Base-by-base conservation (phyloP, 208 protist species). In the Crithidia sp. region DNA sequence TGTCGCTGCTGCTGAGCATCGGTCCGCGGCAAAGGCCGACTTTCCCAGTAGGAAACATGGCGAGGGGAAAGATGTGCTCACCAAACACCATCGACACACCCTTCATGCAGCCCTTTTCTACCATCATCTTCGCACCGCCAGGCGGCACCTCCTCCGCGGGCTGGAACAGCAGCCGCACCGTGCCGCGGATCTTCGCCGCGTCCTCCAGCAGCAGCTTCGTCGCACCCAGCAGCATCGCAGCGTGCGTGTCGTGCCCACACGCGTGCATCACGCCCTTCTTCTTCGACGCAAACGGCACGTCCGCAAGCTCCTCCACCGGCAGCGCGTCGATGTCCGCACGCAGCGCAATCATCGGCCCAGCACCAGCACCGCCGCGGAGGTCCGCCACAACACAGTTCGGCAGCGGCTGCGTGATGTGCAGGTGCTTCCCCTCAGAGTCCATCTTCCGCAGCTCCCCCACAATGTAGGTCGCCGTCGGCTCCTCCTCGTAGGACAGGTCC, bases 101-200 rank as follows among this genome's bases (percentile, higher is more conserved):
- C 36, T 92, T 77, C 70, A 87, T 67, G 44, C 67, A 75, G 67
- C 84, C 80, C n/a, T 71, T 68, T 58, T 78, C 57, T 16, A 90
- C 69, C 65, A 92, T 63, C 61, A 87, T 61, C 63, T 76, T 76
- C 44, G 84, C 84, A 55, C 87, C 87, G 66, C 87, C 81, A 9
- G 83, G 82, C 19, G 65, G 62, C 55, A 86, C 71, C 73, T 92
- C 87, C 77, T 92, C 87, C 4, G 87, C 87, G 63, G 78, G 87
- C 77, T 92, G 87, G 65, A 92, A 92, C 50, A 92, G 75, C 71
- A 92, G 87, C n/a, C 87, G 87, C 58, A 92, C 84, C 13, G 84
- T 86, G 64, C 87, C 87, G 13, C 78, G 62, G 73, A 92, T 84
- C 64, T 67, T 61, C 49, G 71, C 76, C 49, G 71, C 74, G 52